Conservation (phyloP, 2,329 filamentous ascomycete species). For the Cladophialophora bantiana region DNA sequence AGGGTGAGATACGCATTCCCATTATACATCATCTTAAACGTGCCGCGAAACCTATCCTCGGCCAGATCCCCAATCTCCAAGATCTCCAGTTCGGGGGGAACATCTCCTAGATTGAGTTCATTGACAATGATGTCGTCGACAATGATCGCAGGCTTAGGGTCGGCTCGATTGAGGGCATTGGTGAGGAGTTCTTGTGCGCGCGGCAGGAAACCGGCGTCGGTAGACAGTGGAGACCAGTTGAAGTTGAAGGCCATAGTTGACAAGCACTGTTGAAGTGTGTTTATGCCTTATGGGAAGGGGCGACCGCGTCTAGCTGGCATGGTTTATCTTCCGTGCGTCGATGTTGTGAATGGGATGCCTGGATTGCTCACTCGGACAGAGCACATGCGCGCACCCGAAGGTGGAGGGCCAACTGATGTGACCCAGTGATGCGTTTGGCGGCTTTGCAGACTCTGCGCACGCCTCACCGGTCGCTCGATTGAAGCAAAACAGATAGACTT, state of each 20-base stretch:
- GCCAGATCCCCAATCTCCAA: slow-evolving; percentile 96
- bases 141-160: slow-evolving; percentile 97
- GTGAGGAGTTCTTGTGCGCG: slow-evolving; percentile 94
- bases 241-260: slow-evolving; percentile 95
- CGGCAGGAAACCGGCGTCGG: slow-evolving; percentile 88
- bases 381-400: slow-evolving; percentile 25
- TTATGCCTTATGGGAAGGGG: neutral
- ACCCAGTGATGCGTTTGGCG: slow-evolving; percentile 18
- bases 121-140: slow-evolving; percentile 94
- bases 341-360: neutral
- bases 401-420: slow-evolving; percentile 27
- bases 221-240: slow-evolving; percentile 99
- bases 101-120: slow-evolving; percentile 93
- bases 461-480: neutral
- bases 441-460: neutral
- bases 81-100: slow-evolving; percentile 94
- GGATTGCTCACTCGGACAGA: slow-evolving; percentile 19
- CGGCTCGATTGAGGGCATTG: slow-evolving; percentile 93
- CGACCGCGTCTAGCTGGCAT: neutral
- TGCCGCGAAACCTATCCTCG: slow-evolving; percentile 94
- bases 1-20: slow-evolving; percentile 95
- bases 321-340: slow-evolving; percentile 7
- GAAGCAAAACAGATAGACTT: neutral
- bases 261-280: neutral
- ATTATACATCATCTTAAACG: slow-evolving; percentile 99